Conservation (phyloP, 2,329 filamentous ascomycete genomes). For the Fusarium humuli region DNA sequence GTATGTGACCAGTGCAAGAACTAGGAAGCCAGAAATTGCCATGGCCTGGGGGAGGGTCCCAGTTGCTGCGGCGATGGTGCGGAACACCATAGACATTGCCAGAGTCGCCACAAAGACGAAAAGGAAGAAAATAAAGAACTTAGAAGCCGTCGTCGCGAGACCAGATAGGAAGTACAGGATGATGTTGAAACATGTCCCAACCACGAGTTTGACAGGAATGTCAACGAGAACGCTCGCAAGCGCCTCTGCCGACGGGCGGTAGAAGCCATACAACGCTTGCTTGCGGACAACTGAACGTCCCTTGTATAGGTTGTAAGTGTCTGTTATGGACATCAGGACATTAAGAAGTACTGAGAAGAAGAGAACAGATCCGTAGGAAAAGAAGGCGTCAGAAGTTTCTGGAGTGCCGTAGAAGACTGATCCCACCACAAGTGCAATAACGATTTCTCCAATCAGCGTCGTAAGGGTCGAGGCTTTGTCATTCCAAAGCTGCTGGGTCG, state of each 20-base stretch:
- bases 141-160: constrained; percentile 72
- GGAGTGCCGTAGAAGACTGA: constrained; percentile 68
- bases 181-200: constrained; percentile 63
- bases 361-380: constrained; percentile 65
- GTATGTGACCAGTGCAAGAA: constrained; percentile 1
- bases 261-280: constrained; percentile 61
- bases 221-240: constrained; percentile 65
- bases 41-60: constrained; percentile 2
- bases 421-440: constrained; percentile 71
- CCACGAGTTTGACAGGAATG: constrained; percentile 67
- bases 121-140: constrained; percentile 80
- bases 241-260: constrained; percentile 64
- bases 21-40: not conserved
- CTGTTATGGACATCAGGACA: constrained; percentile 67
- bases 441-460: constrained; percentile 42
- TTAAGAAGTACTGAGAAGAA: constrained; percentile 72
- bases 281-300: constrained; percentile 62
- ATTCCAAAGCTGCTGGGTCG: constrained; percentile 64
- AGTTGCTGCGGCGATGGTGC: constrained; percentile 71
- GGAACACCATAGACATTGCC: constrained; percentile 60
- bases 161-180: constrained; percentile 68
- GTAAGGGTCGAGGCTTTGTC: constrained; percentile 59
- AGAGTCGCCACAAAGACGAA: constrained; percentile 70
- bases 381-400: constrained; percentile 63
- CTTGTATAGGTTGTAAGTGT: constrained; percentile 60